These are phyloP conservation scores for Kalaharituber pfeilii DNA, from an alignment of 2,329 filamentous ascomycete genomes.

Conservation along the genomic window DNA sequence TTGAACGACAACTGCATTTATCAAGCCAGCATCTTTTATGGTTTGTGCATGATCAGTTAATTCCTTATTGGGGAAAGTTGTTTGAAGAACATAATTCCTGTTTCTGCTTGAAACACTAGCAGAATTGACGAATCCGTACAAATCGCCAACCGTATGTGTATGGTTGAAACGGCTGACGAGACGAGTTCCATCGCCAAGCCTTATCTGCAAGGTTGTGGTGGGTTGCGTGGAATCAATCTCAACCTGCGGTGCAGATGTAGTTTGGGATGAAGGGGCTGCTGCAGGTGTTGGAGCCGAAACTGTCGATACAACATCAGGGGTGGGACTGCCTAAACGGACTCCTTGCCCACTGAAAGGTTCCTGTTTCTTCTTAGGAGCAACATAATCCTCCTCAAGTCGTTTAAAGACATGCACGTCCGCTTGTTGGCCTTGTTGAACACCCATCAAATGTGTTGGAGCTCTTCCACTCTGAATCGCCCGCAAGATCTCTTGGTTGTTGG, in stretches of 20 bases:
- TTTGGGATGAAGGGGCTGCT: conserved; percentile 15
- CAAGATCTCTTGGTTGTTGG: conserved; percentile 52
- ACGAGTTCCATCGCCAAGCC: conserved; percentile 59
- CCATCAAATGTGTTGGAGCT: conserved; percentile 60
- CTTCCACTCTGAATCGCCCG: conserved; percentile 60
- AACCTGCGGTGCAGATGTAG: conserved; percentile 26
- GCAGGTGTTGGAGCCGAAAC: conserved; percentile 18
- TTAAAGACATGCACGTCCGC: conserved; percentile 60
- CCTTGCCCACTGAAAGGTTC: conserved; percentile 57
- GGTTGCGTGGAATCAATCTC: conserved; percentile 49
- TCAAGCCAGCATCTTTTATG: conserved; percentile 29
- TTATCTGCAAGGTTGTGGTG: conserved; percentile 53
- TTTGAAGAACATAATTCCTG: conserved; percentile 57
- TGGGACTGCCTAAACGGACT: conserved; percentile 58
- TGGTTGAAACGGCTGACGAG: conserved; percentile 70
- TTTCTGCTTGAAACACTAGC: conserved; percentile 40
- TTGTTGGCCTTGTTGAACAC: conserved; percentile 55
- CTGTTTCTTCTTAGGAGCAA: conserved; percentile 54
- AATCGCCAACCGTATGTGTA: conserved; percentile 56
- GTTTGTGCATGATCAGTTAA: conserved; percentile 44
- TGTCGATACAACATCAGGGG: conserved; percentile 41
- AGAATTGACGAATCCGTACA: conserved; percentile 57
- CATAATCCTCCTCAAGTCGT: conserved; percentile 58
- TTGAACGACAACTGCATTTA: conserved; percentile 39
- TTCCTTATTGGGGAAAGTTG: conserved; percentile 69